Percentiles rank a stretch among this genome's conserved stretches.
Conservation (phyloP, 257 asterid genomes). For the Henckelia pumila region DNA sequence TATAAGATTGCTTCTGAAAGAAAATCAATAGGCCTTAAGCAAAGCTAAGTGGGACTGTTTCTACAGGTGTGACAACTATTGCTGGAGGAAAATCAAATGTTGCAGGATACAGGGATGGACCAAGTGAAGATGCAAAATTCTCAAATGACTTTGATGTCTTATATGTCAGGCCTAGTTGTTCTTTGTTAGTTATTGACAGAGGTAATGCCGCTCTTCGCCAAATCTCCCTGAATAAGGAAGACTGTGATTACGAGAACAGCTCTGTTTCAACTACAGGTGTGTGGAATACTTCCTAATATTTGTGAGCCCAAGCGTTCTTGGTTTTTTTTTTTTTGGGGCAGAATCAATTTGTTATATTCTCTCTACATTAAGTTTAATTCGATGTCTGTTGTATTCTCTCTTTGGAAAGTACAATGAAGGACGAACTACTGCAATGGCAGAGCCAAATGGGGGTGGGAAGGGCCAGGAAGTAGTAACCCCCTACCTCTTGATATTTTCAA, state of each 20-base stretch:
- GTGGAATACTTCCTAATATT: conserved; percentile 13
- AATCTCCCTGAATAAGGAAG: conserved; percentile 81
- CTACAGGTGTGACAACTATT: conserved; percentile 92
- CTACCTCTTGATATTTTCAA: neutral
- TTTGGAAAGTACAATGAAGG: neutral
- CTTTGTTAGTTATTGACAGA: conserved; percentile 80
- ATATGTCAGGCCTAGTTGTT: conserved; percentile 79
- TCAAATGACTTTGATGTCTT: conserved; percentile 86
- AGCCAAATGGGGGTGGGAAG: neutral
- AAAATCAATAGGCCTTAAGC: conserved; percentile 15
- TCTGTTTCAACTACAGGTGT: conserved; percentile 71
- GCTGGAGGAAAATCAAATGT: conserved; percentile 97
- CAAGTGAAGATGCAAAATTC: conserved; percentile 95
- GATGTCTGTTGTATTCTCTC: neutral
- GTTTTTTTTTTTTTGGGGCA: too few species aligned
- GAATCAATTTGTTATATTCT: neutral
- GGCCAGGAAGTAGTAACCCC: neutral
- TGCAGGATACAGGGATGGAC: conserved; percentile 95
- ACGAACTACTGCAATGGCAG: neutral
- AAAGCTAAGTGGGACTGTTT: conserved; percentile 16
- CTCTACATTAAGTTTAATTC: neutral
- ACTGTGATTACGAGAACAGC: conserved; percentile 65
- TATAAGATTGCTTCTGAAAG: neutral
- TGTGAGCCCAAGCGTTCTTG: conserved; percentile 4
- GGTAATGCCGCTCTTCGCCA: conserved; percentile 98